Evolutionary conservation across 352 stramenopile genomes (phyloP), one percentile per base, ranked within the genome.

Genomic region (Phytopythium montanum): DNA sequence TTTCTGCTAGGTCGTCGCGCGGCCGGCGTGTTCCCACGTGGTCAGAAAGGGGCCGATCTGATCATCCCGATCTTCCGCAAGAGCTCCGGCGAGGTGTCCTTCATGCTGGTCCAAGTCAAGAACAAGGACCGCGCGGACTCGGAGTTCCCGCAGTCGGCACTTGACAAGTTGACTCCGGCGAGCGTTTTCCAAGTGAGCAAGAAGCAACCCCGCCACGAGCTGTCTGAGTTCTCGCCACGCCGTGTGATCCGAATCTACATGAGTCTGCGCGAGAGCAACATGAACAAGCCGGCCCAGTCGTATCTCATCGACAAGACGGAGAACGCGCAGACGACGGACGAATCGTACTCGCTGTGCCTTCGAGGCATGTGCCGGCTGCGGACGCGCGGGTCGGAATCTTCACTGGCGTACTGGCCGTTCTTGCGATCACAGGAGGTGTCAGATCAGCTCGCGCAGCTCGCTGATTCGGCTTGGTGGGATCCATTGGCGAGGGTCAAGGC

Each of bases 1-100:
- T 61, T 59, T 49, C 66, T 79, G 39, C 64, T 79, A n/a, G 58
- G 56, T 3, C 57, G 63, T 36, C 58, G 63, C 26, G 64, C 68
- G 0, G 70, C 64, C 2, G 56, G 64, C 39, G 28, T 69, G 13
- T 61, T 69, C 16, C 58, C 54, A 26, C 60, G 65, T 7, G 38
- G 59, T 29, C 31, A 60, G 14, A 58, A 51, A 2, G 56, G 52
- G 6, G 57, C 48, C 1, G 65, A 68, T 31, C 18, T 60, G 38
- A 7, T 41, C 13, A 57, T 57, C n/a, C 51, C 51, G 31, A 44
- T 57, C 13, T 57, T 57, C 16, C 8, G 33, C 33, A 38, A 38
- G 9, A 38, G 33, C 33, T n/a, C 33, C 6, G 5, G 33, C 0
- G 33, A 42, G 9, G 36, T 42, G 36, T 42, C 36, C 2, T 14